A percentile compares a stretch with the other conserved stretches of the same genome.
phyloP scores from a whole-genome alignment of 2,329 filamentous ascomycete species.

The Xylaria sp. region DNA sequence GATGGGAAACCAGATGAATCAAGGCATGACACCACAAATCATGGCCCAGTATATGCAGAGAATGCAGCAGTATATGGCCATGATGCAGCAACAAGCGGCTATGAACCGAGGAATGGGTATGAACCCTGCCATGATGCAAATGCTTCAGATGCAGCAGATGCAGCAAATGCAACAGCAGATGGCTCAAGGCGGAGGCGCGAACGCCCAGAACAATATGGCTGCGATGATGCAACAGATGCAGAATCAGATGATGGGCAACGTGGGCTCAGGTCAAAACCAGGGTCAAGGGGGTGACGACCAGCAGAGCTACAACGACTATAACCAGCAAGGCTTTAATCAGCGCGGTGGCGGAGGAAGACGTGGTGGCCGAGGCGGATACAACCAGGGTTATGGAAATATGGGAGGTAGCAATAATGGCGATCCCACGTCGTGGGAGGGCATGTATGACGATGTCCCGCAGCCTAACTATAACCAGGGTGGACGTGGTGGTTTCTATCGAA shows the following conservation, averaged over 20 bases:
- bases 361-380: constrained; percentile 52
- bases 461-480: constrained; percentile 70
- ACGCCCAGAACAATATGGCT: constrained; percentile 55
- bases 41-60: constrained; percentile 99
- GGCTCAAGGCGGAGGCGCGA: constrained; percentile 52
- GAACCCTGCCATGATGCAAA: constrained; percentile 81
- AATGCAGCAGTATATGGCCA: constrained; percentile 96
- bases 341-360: constrained; percentile 48
- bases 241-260: constrained; percentile 52
- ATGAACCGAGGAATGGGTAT: constrained; percentile 79
- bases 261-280: constrained; percentile 50
- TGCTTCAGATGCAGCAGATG: constrained; percentile 82
- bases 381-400: constrained; percentile 52
- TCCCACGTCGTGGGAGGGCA: constrained; percentile 94
- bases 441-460: constrained; percentile 96
- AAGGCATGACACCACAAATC: constrained; percentile 86
- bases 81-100: constrained; percentile 94
- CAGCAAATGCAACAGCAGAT: constrained; percentile 69
- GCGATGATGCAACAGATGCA: constrained; percentile 67
- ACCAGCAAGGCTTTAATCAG: constrained; percentile 46
- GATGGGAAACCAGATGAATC: constrained; percentile 49
- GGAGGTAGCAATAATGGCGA: constrained; percentile 67
- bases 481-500: constrained; percentile 56
- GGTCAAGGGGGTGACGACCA: constrained; percentile 49
- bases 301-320: constrained; percentile 46